phyloP scores from a whole-genome alignment of 2,329 filamentous ascomycete genomes.

The Penicillium italicum region DNA sequence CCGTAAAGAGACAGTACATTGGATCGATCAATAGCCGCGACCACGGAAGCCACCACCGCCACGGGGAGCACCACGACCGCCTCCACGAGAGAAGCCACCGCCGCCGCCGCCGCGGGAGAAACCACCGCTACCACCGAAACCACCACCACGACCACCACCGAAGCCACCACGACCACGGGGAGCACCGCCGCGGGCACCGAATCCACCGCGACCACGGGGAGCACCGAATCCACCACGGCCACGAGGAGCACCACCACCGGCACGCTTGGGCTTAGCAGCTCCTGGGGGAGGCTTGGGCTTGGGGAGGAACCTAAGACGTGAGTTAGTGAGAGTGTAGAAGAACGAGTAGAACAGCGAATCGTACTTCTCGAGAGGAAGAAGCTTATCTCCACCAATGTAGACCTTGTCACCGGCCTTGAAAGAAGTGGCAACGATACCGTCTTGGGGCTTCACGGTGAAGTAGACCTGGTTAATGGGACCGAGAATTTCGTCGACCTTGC shows the following conservation, averaged over 20 bases:
- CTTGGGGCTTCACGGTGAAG: slow-evolving; percentile 96
- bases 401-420: slow-evolving; percentile 98
- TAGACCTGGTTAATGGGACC: slow-evolving; percentile 96
- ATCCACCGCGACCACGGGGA: slow-evolving; percentile 24
- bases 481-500: slow-evolving; percentile 97
- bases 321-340: slow-evolving; percentile 14
- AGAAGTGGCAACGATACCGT: slow-evolving; percentile 89
- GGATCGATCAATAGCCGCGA: slow-evolving; percentile 23
- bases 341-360: slow-evolving; percentile 12
- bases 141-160: slow-evolving; percentile 26
- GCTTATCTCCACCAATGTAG: slow-evolving; percentile 91
- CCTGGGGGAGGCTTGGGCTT: slow-evolving; percentile 75
- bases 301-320: slow-evolving; percentile 68
- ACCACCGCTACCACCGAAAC: slow-evolving; percentile 18
- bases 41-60: slow-evolving; percentile 25
- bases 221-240: slow-evolving; percentile 46
- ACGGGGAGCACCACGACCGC: slow-evolving; percentile 13
- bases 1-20: slow-evolving; percentile 41
- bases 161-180: slow-evolving; percentile 20
- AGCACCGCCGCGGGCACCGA: slow-evolving; percentile 25
- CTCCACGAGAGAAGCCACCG: slow-evolving; percentile 17
- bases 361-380: slow-evolving; percentile 82
- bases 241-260: slow-evolving; percentile 52
- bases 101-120: slow-evolving; percentile 13
- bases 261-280: slow-evolving; percentile 66